Evolutionary conservation across 768 basidiomycete species (phyloP).

Genomic region (Tulasnella sp.): DNA sequence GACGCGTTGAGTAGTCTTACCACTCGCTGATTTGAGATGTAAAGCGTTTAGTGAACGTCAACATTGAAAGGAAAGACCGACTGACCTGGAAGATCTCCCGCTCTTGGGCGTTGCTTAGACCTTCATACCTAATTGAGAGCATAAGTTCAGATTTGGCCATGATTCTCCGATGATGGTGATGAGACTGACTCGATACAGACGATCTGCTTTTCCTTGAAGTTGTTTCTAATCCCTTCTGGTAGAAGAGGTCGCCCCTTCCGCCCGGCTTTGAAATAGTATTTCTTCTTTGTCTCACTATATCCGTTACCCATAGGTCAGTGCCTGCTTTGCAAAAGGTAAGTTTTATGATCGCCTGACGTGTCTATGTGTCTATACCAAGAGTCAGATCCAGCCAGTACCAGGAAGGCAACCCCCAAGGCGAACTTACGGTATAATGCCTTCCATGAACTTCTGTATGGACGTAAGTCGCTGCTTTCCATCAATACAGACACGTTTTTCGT

Average conservation of each 20-base stretch:
- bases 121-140: conserved; percentile 34
- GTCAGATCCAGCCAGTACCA: neutral
- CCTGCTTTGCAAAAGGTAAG: conserved; percentile 36
- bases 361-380: conserved; percentile 47
- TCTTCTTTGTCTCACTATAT: conserved; percentile 31
- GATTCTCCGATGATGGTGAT: neutral
- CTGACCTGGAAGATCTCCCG: conserved; percentile 64
- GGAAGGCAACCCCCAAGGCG: neutral
- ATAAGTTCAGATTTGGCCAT: neutral
- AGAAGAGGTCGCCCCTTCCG: conserved; percentile 28
- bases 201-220: conserved; percentile 65
- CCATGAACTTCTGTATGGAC: conserved; percentile 42
- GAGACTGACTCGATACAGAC: conserved; percentile 54
- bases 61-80: conserved; percentile 22
- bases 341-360: conserved; percentile 1
- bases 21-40: neutral
- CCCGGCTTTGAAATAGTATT: conserved; percentile 41
- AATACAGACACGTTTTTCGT: conserved; percentile 33
- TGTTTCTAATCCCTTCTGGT: conserved; percentile 43
- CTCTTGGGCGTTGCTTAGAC: conserved; percentile 45
- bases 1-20: conserved; percentile 25
- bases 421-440: conserved; percentile 32
- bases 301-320: conserved; percentile 26
- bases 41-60: conserved; percentile 30
- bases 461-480: conserved; percentile 74